Conservation (phyloP, 2,329 filamentous ascomycete species). For the Cercospora beticola region DNA sequence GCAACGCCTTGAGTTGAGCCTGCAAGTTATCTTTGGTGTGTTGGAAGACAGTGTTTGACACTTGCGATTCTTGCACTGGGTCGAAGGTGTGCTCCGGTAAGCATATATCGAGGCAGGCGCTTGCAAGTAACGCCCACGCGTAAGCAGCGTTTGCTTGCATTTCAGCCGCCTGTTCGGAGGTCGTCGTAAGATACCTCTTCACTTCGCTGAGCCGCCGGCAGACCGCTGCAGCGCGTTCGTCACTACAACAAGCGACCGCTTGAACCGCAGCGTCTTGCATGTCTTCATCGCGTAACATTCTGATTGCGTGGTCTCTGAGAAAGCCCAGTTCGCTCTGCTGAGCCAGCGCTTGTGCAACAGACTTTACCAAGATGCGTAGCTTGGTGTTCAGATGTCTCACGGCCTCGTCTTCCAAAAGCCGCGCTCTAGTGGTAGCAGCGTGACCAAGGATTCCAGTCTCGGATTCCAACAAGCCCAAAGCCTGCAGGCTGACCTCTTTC, state of each 20-base stretch:
- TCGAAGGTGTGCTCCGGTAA: constrained; percentile 86
- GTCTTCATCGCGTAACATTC: not conserved
- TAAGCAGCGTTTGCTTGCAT: constrained; percentile 36
- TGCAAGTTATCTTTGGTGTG: constrained; percentile 58
- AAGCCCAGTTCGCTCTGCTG: not conserved
- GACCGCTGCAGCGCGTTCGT: not conserved
- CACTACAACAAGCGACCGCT: not conserved
- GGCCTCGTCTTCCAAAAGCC: constrained; percentile 38
- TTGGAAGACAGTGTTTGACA: constrained; percentile 62
- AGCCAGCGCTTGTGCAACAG: constrained; percentile 37
- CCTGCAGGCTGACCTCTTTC: constrained; percentile 41
- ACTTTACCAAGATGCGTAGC: constrained; percentile 30
- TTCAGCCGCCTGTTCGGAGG: not conserved
- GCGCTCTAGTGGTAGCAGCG: constrained; percentile 38
- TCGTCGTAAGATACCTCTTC: not conserved
- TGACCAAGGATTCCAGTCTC: constrained; percentile 44
- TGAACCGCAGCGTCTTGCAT: not conserved
- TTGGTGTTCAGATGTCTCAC: constrained; percentile 32
- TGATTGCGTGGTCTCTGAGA: not conserved
- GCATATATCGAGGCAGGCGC: constrained; percentile 74
- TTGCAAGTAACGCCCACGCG: constrained; percentile 73
- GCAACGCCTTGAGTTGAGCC: constrained; percentile 60
- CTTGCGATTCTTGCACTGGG: constrained; percentile 61
- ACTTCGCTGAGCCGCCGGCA: constrained; percentile 3
- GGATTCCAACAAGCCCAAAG: constrained; percentile 43